phyloP scores from a whole-genome alignment of 495 filamentous ascomycete species.

The Xylaria nigripes region DNA sequence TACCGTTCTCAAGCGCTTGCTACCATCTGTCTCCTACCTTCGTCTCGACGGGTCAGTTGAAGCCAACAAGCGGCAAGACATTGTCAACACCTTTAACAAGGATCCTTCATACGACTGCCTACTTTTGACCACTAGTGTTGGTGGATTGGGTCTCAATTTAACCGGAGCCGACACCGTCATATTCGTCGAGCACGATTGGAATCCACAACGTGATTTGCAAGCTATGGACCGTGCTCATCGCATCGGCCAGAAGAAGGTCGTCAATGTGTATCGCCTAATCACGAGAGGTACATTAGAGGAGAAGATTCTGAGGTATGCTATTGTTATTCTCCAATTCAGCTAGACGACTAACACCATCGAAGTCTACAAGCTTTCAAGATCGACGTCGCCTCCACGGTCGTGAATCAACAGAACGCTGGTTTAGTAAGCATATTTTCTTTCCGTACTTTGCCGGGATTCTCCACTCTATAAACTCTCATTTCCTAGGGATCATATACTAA shows the following conservation, averaged over 20 bases:
- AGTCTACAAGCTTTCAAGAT: conserved; percentile 99
- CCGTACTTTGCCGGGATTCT: not conserved
- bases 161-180: conserved; percentile 98
- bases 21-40: conserved; percentile 81
- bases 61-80: conserved; percentile 81
- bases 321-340: conserved; percentile 3
- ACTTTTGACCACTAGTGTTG: conserved; percentile 87
- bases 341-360: conserved; percentile 6
- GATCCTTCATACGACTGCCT: conserved; percentile 93
- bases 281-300: conserved; percentile 94
- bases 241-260: conserved; percentile 98
- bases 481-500: conserved; percentile 7
- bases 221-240: conserved; percentile 98
- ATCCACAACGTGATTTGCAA: conserved; percentile 96
- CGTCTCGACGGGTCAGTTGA: conserved; percentile 90
- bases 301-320: conserved; percentile 65
- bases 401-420: conserved; percentile 97
- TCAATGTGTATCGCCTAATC: conserved; percentile 97
- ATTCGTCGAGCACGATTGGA: conserved; percentile 99
- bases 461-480: too few species aligned
- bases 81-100: conserved; percentile 97
- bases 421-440: conserved; percentile 44
- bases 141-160: conserved; percentile 88
- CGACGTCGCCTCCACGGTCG: conserved; percentile 93
- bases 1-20: conserved; percentile 73